A percentile compares a stretch with the other conserved stretches of the same genome.
Conservation (phyloP, 345 rosid genomes). For the Aurinia saxatilis region DNA sequence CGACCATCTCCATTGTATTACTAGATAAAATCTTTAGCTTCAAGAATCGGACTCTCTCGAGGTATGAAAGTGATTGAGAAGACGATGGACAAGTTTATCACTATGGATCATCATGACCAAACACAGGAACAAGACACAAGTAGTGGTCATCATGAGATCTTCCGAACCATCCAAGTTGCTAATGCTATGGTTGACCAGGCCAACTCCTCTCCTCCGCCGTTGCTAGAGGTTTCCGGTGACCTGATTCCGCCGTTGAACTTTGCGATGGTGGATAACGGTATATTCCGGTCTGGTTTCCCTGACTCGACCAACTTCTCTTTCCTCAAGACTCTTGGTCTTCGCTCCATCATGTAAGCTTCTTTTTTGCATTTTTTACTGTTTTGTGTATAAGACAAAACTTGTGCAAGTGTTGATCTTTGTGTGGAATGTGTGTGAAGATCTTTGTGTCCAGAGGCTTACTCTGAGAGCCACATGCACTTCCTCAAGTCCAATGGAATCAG, state of each 20-base stretch:
- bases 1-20: constrained; percentile 22
- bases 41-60: background rate
- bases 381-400: too few species aligned
- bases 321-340: constrained; percentile 76
- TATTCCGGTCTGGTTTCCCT: constrained; percentile 96
- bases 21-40: background rate
- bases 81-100: constrained; percentile 17
- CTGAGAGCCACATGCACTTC: constrained; percentile 65
- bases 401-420: too few species aligned
- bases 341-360: constrained; percentile 76
- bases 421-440: too few species aligned
- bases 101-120: background rate
- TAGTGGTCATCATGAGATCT: too few species aligned
- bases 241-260: constrained; percentile 84
- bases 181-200: constrained; percentile 44
- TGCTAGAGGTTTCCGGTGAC: constrained; percentile 30
- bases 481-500: constrained; percentile 72
- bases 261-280: constrained; percentile 87
- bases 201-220: constrained; percentile 12
- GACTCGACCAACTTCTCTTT: constrained; percentile 84
- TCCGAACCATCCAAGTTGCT: constrained; percentile 44
- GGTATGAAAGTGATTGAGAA: constrained; percentile 25
- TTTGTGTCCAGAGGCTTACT: constrained; percentile 88
- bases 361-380: too few species aligned
- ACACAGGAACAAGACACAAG: background rate